Conservation (phyloP, 495 filamentous ascomycete genomes). For the Xylaria venustula region DNA sequence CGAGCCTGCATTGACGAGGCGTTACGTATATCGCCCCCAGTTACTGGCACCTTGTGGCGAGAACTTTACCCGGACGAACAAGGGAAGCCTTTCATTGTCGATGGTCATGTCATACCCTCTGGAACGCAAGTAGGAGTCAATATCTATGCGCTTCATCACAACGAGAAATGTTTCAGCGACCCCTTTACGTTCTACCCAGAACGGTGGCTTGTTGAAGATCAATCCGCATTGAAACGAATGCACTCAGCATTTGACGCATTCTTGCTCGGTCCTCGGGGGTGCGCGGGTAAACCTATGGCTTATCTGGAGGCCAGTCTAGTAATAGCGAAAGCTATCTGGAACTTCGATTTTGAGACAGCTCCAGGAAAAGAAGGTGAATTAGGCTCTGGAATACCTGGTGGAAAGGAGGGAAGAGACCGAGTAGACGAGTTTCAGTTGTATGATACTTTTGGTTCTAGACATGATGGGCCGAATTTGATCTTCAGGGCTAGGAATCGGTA, state of each 20-base stretch:
- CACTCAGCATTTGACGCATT: conserved; percentile 42
- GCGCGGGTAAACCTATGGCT: conserved; percentile 43
- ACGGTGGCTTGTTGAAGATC: conserved; percentile 50
- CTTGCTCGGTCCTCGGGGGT: conserved; percentile 38
- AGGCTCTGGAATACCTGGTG: not conserved
- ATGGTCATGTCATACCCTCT: conserved; percentile 47
- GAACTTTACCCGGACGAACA: conserved; percentile 11
- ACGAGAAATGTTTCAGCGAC: conserved; percentile 52
- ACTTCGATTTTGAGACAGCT: conserved; percentile 28
- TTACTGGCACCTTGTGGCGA: conserved; percentile 47
- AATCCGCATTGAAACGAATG: conserved; percentile 12
- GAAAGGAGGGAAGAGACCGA: conserved; percentile 17
- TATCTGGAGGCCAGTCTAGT: conserved; percentile 34
- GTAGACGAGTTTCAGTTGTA: conserved; percentile 35
- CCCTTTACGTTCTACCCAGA: conserved; percentile 50
- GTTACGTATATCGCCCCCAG: conserved; percentile 56
- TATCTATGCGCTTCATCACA: conserved; percentile 57
- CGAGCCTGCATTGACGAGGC: conserved; percentile 56
- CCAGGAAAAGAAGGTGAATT: conserved; percentile 5
- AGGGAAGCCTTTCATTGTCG: conserved; percentile 44
- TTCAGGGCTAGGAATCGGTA: too few relatives aligned
- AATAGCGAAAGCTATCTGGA: conserved; percentile 27
- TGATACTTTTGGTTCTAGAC: conserved; percentile 38
- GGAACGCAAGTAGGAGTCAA: conserved; percentile 54
- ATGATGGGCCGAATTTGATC: conserved; percentile 37